Base-by-base conservation (phyloP, 495 filamentous ascomycete species). In the Neurospora sp. region DNA sequence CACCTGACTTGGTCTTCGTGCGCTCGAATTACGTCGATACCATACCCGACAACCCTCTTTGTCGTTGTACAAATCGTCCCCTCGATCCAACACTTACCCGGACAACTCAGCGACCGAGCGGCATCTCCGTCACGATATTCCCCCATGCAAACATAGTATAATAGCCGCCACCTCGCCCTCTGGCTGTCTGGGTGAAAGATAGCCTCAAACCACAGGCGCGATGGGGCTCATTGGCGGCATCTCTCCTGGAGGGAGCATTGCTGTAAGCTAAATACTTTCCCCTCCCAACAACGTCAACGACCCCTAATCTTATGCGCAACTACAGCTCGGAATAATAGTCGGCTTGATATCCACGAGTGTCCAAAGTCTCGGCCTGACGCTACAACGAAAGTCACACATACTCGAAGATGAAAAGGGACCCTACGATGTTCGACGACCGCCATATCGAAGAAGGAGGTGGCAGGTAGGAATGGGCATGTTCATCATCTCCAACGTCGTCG, bases 401-500 rank as follows among this genome's bases (percentile, higher is more conserved):
- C 89, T 98, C 76, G 96, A 99, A 85, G 96, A 98, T 83, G 93
- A 95, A 83, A 97, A 97, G 82, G 87, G 87, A 44, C 89, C 92
- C 3, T 89, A 93, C 79, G 89, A 94, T 82, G 80, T 88, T 53
- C 89, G 93, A 75, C 85, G 96, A 76, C 96, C 96, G 40, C 93
- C 96, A 5, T 94, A 97, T 82, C 89, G 91, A 78, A 89, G 96
- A 79, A 88, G 96, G 80, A 88, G 94, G 87, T 99, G 96, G 96
- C 96, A 99, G 91, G 83, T 98, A 72, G 96, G 96, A 70, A 98
- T 99, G 93, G 87, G 90, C 75, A 97, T 99, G 89, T 99, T 98
- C 84, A 88, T 99, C 74, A 83, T 97, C 70, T 90, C 95, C 74
- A 99, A 99, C 76, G 87, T 99, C 71, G 85, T 98, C 70, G 96